These are phyloP conservation scores for Anthoceros angustus DNA, from an alignment of 225 moss, liverwort and hornwort species.

Conservation along the genomic window DNA sequence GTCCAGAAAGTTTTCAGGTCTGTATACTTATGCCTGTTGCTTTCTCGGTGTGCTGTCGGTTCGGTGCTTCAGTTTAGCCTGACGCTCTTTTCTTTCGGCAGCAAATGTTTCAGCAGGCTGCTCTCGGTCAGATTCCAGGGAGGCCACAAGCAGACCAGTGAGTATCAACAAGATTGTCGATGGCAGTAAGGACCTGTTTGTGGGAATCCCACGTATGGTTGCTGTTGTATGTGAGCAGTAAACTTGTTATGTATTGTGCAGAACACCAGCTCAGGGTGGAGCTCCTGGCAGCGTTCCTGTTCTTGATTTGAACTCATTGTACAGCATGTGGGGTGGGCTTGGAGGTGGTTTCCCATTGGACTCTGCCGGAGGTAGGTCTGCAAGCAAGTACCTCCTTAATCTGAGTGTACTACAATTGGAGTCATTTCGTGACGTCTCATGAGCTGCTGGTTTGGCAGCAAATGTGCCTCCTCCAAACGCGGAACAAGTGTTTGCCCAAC, in stretches of 20 bases:
- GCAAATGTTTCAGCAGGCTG: constrained; percentile 37
- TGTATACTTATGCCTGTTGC: neutral
- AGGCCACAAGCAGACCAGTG: constrained; percentile 29
- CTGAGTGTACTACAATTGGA: neutral
- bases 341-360: constrained; percentile 38
- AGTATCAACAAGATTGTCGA: constrained; percentile 6
- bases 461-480: constrained; percentile 48
- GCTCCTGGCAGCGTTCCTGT: constrained; percentile 40
- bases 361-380: constrained; percentile 46
- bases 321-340: constrained; percentile 83
- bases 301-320: constrained; percentile 64
- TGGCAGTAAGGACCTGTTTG: neutral
- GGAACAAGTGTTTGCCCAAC: constrained; percentile 82
- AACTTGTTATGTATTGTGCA: constrained; percentile 16
- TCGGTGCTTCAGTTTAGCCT: neutral
- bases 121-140: constrained; percentile 24
- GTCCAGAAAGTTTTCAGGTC: constrained; percentile 87
- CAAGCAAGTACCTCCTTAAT: neutral
- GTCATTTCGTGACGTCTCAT: neutral
- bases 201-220: neutral
- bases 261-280: constrained; percentile 43
- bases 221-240: constrained; percentile 14
- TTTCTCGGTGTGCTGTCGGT: neutral
- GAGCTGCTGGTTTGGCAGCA: constrained; percentile 3
- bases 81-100: constrained; percentile 9